Percentiles rank a stretch among this genome's conserved stretches.
These are phyloP conservation scores for Lantana camara DNA, from an alignment of 257 asterid genomes.

Conservation along the genomic window DNA sequence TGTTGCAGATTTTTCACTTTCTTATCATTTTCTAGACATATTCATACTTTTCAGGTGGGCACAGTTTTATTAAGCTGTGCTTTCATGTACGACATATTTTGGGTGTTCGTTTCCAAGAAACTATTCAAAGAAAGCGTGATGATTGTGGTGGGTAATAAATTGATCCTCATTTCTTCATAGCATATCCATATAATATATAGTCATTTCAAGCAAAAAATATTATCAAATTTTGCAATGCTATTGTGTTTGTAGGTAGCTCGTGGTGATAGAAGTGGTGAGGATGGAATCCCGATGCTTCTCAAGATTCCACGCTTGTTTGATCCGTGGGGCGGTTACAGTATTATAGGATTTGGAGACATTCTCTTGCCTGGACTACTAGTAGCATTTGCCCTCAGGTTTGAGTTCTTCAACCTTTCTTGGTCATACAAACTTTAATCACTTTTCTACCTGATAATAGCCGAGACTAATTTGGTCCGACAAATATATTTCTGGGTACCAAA, in stretches of 20 bases:
- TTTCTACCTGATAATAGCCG: too few relatives aligned
- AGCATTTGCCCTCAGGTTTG: constrained; percentile 82
- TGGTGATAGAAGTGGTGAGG: constrained; percentile 89
- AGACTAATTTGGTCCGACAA: too few relatives aligned
- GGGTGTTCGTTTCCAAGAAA: constrained; percentile 85
- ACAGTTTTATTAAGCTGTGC: constrained; percentile 85
- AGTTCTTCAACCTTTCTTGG: constrained; percentile 8
- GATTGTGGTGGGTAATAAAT: constrained; percentile 74
- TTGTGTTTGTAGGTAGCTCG: constrained; percentile 72
- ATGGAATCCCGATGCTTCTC: constrained; percentile 88
- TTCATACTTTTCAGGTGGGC: constrained; percentile 64
- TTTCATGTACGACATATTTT: constrained; percentile 87
- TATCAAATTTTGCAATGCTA: not conserved
- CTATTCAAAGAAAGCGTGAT: constrained; percentile 90
- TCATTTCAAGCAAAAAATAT: constrained; percentile 22
- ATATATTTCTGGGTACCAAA: too few relatives aligned
- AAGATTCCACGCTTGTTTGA: constrained; percentile 87
- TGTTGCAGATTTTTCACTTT: not conserved
- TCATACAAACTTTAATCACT: not conserved
- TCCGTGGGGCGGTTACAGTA: constrained; percentile 98
- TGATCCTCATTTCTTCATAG: constrained; percentile 15
- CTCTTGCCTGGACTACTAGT: constrained; percentile 81
- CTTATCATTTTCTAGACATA: not conserved
- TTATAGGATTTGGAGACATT: constrained; percentile 90
- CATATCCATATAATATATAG: not conserved